Evolutionary conservation across 768 basidiomycete species (phyloP).

Genomic region (Lentinula lateritia): DNA sequence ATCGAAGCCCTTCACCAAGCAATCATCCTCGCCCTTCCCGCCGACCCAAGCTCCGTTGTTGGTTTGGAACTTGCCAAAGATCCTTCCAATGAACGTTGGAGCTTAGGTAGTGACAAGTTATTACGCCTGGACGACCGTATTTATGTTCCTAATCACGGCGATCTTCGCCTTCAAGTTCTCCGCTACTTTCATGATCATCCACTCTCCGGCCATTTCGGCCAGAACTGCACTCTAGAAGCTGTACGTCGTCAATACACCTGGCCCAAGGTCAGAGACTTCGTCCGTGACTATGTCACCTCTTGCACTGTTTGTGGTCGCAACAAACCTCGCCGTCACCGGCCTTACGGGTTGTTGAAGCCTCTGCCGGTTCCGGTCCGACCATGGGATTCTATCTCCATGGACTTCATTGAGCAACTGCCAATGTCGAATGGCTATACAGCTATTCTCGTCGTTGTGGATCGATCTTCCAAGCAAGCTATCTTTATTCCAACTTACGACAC

Average conservation of each 20-base stretch:
- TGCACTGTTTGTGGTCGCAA: conserved; percentile 21
- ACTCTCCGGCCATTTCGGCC: conserved; percentile 25
- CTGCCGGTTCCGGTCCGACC: conserved; percentile 16
- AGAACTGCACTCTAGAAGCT: conserved; percentile 16
- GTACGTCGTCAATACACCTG: not conserved
- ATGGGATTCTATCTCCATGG: conserved; percentile 18
- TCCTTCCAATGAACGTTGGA: not conserved
- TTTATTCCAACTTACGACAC: conserved; percentile 10
- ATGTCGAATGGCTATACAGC: conserved; percentile 9
- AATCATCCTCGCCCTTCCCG: conserved; percentile 7
- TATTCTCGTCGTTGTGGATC: conserved; percentile 10
- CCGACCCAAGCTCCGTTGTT: not conserved
- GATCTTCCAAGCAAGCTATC: conserved; percentile 5
- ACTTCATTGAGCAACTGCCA: conserved; percentile 21
- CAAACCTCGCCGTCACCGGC: conserved; percentile 16
- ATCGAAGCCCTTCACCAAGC: conserved; percentile 13
- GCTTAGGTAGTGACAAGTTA: not conserved
- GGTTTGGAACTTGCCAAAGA: conserved; percentile 1
- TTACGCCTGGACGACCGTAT: not conserved
- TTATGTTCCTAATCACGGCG: conserved; percentile 5
- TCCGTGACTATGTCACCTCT: conserved; percentile 14
- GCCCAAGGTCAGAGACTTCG: conserved; percentile 2
- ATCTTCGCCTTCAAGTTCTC: conserved; percentile 19
- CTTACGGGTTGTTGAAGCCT: conserved; percentile 14
- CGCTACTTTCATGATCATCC: conserved; percentile 17